Evolutionary conservation across 176 grass and related monocot genomes (phyloP).

Genomic region (Phoenix roebelenii): DNA sequence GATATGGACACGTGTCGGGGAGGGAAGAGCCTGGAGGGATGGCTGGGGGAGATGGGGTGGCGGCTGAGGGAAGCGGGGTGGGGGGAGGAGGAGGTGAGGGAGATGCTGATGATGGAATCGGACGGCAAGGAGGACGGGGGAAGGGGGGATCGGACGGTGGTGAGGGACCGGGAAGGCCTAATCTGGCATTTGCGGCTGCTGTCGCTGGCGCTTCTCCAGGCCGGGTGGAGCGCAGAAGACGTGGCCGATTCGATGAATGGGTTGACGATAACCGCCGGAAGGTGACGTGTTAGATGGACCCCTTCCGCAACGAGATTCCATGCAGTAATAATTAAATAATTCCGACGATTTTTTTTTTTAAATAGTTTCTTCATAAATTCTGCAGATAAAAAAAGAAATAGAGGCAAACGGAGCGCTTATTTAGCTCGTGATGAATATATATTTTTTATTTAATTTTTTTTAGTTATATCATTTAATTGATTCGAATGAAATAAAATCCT

Average conservation of each 20-base stretch:
- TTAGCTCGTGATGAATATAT: too few species aligned
- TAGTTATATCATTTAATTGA: too few species aligned
- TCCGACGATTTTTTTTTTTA: too few species aligned
- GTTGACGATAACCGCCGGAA: not conserved
- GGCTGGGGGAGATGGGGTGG: conserved; percentile 5
- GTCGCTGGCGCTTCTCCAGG: not conserved
- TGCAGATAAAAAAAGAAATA: too few species aligned
- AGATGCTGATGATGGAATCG: not conserved
- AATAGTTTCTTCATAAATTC: too few species aligned
- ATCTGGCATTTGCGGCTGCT: conserved; percentile 2
- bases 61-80: conserved; percentile 14
- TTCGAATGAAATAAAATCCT: too few species aligned
- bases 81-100: conserved; percentile 15
- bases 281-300: too few species aligned
- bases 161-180: not conserved
- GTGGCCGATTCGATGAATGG: conserved; percentile 1
- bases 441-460: too few species aligned
- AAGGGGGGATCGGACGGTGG: not conserved
- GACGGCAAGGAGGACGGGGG: not conserved
- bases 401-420: too few species aligned
- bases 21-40: not conserved
- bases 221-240: conserved; percentile 16
- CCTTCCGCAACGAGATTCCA: too few species aligned
- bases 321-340: too few species aligned
- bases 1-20: not conserved